Conservation (phyloP, 2,329 filamentous ascomycete species). For the Xylariaceae sp. region DNA sequence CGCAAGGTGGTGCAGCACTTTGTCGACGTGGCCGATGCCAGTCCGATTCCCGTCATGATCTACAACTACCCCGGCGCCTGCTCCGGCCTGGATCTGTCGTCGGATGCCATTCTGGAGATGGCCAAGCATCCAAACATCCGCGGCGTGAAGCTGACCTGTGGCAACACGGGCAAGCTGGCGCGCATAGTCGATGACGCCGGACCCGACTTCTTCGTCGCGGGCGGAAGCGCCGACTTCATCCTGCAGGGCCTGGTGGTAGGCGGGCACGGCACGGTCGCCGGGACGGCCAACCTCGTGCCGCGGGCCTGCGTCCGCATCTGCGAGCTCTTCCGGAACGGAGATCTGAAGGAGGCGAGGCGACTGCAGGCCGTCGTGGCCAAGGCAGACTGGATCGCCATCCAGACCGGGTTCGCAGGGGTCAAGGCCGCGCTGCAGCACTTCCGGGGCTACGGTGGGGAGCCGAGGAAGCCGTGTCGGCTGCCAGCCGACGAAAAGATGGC, state of each 20-base stretch:
- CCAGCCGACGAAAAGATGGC: constrained; percentile 27
- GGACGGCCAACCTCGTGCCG: constrained; percentile 65
- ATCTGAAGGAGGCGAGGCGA: constrained; percentile 27
- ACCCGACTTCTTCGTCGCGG: constrained; percentile 56
- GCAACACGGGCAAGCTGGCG: constrained; percentile 48
- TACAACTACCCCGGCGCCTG: constrained; percentile 67
- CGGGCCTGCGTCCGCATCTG: constrained; percentile 56
- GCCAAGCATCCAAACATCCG: constrained; percentile 41
- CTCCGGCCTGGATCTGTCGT: constrained; percentile 60
- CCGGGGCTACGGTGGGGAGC: constrained; percentile 31
- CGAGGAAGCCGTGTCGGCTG: constrained; percentile 30
- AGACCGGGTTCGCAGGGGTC: constrained; percentile 41
- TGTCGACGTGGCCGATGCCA: constrained; percentile 48
- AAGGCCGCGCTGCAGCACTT: constrained; percentile 37
- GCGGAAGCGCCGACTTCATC: constrained; percentile 67
- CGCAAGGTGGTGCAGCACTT: constrained; percentile 56
- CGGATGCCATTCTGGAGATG: constrained; percentile 51
- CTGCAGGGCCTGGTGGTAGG: constrained; percentile 63
- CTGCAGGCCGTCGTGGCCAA: constrained; percentile 36
- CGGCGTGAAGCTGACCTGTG: constrained; percentile 46
- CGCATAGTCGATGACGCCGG: constrained; percentile 16
- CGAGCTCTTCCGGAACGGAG: constrained; percentile 51
- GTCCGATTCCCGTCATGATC: constrained; percentile 56
- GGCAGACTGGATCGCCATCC: constrained; percentile 39
- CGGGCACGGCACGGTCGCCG: constrained; percentile 64